Evolutionary conservation across 768 basidiomycete species (phyloP).

Genomic region (Calocybe gangraenosa): DNA sequence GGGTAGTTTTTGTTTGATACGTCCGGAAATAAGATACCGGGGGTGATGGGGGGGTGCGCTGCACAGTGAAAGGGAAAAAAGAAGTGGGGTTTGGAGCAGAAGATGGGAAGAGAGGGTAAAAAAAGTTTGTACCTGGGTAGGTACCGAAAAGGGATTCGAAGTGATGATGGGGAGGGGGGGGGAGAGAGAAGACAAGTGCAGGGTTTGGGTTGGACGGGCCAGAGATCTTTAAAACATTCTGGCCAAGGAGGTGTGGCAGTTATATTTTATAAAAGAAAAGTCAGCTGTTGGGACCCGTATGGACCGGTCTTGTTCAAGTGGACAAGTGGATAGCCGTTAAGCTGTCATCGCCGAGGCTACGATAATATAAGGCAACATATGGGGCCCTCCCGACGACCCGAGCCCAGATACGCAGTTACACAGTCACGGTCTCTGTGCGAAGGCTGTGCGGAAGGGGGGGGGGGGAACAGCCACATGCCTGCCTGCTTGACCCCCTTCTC

Average conservation of each 20-base stretch:
- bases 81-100: conserved; percentile 1
- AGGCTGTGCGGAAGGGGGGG: not conserved
- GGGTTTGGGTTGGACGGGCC: no score
- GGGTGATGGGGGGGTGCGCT: conserved; percentile 11
- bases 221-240: no score
- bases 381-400: conserved; percentile 10
- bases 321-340: conserved; percentile 5
- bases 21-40: conserved; percentile 18
- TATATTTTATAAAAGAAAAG: no score
- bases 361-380: conserved; percentile 11
- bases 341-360: conserved; percentile 1
- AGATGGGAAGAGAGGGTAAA: not conserved
- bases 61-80: conserved; percentile 8
- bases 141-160: not conserved
- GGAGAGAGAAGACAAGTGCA: not conserved
- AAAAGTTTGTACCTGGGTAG: conserved; percentile 1
- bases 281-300: no score
- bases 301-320: no score
- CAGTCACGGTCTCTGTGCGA: no score
- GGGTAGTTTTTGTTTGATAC: conserved; percentile 12
- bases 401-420: conserved; percentile 1
- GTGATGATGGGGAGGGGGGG: not conserved
- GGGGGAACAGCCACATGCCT: conserved; percentile 12
- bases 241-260: no score
- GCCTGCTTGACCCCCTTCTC: not conserved